These are phyloP conservation scores for Candida pseudoglaebosa DNA, from an alignment of 805 yeast genomes.

Conservation along the genomic window DNA sequence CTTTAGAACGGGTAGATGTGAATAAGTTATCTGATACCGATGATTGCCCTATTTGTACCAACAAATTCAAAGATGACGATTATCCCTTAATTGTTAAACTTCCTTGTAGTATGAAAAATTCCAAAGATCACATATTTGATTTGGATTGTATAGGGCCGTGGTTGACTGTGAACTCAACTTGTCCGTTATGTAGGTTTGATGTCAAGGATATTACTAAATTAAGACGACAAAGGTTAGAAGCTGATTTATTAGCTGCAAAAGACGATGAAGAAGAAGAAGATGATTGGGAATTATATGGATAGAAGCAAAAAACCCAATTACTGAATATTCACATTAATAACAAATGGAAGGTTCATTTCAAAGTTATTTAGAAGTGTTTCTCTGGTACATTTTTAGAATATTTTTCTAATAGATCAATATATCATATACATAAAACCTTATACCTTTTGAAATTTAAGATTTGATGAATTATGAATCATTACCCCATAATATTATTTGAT, in stretches of 20 bases:
- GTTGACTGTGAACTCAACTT: conserved; percentile 68
- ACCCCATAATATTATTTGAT: too few relatives aligned
- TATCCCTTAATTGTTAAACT: conserved; percentile 77
- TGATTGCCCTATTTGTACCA: conserved; percentile 83
- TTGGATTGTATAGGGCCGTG: conserved; percentile 89
- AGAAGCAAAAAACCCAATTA: too few relatives aligned
- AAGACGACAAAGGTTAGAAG: conserved; percentile 27
- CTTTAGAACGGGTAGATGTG: conserved; percentile 61
- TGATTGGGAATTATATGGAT: conserved; percentile 79
- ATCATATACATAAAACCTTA: too few relatives aligned
- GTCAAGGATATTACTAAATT: conserved; percentile 41
- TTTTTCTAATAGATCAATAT: too few relatives aligned
- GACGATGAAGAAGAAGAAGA: conserved; percentile 50
- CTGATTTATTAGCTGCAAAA: conserved; percentile 33
- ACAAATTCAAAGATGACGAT: conserved; percentile 62
- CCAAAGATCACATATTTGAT: conserved; percentile 67
- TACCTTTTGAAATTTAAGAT: too few relatives aligned
- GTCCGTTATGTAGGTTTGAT: conserved; percentile 84
- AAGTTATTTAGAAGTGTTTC: not conserved
- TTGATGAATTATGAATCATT: too few relatives aligned
- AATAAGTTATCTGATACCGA: conserved; percentile 35
- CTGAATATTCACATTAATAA: too few relatives aligned
- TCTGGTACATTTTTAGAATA: not conserved
- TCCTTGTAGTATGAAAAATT: conserved; percentile 46
- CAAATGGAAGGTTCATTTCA: too few relatives aligned